phyloP scores from a whole-genome alignment of 2,329 filamentous ascomycete genomes.

The Cladophialophora immunda region DNA sequence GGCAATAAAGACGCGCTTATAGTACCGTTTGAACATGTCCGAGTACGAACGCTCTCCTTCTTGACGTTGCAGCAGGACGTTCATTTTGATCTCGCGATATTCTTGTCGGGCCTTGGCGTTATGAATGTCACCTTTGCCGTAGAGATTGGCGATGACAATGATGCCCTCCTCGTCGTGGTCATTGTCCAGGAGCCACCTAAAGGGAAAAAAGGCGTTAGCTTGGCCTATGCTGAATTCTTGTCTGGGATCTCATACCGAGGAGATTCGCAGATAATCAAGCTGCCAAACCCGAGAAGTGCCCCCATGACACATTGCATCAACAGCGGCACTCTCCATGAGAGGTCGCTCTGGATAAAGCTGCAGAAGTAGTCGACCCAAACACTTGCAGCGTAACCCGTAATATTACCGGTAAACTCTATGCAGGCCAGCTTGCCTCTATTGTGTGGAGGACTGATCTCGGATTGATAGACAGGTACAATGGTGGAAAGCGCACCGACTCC shows the following conservation, averaged over 20 bases:
- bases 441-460: slow-evolving; percentile 94
- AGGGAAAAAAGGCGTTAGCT: slow-evolving; percentile 44
- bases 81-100: slow-evolving; percentile 99
- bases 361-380: slow-evolving; percentile 99
- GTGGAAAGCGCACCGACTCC: slow-evolving; percentile 89
- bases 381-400: slow-evolving; percentile 92
- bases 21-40: slow-evolving; percentile 96
- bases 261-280: slow-evolving; percentile 93
- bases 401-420: slow-evolving; percentile 98
- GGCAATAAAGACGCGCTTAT: slow-evolving; percentile 92
- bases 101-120: slow-evolving; percentile 91
- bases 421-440: slow-evolving; percentile 95
- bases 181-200: slow-evolving; percentile 94
- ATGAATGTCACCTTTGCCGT: slow-evolving; percentile 94
- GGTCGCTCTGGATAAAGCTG: slow-evolving; percentile 83
- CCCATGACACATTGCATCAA: slow-evolving; percentile 97
- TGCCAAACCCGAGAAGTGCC: slow-evolving; percentile 81
- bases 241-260: slow-evolving; percentile 70
- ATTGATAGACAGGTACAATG: slow-evolving; percentile 92
- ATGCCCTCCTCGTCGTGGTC: slow-evolving; percentile 99
- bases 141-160: slow-evolving; percentile 96
- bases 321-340: slow-evolving; percentile 90
- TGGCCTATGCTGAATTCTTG: slow-evolving; percentile 16
- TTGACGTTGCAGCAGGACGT: slow-evolving; percentile 89
- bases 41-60: slow-evolving; percentile 90